A percentile compares a stretch with the other conserved stretches of the same genome.
These are phyloP conservation scores for Cladophialophora carrionii DNA, from an alignment of 2,329 filamentous ascomycete genomes.

Conservation along the genomic window DNA sequence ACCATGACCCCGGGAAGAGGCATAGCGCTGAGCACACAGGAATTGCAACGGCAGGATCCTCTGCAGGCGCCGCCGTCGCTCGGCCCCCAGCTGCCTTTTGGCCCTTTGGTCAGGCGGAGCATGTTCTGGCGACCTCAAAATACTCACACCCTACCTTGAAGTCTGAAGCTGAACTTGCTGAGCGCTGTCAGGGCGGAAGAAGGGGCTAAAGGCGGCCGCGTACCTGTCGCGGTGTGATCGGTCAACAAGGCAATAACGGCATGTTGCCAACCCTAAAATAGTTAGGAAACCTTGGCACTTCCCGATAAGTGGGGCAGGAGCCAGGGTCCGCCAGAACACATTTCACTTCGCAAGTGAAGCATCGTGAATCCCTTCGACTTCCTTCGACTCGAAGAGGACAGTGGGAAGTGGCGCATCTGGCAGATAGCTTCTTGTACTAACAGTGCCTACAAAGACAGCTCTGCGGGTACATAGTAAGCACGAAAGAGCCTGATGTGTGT, in stretches of 20 bases:
- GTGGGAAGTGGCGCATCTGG: too few relatives aligned
- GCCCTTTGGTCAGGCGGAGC: neutral
- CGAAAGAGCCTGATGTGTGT: neutral
- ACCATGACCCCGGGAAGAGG: neutral
- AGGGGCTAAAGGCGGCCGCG: neutral
- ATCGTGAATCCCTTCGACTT: too few relatives aligned
- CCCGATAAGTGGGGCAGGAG: neutral
- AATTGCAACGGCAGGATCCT: neutral
- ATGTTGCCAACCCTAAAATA: neutral
- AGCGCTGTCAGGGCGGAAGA: neutral
- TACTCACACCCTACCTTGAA: neutral
- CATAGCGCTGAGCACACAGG: neutral
- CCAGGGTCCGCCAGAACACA: neutral
- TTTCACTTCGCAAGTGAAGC: neutral
- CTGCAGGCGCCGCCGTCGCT: neutral
- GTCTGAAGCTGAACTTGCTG: too few relatives aligned
- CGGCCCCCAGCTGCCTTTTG: neutral
- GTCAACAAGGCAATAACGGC: neutral
- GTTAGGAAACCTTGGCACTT: neutral
- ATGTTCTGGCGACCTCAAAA: neutral
- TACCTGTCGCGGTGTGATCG: neutral
- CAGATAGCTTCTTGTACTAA: neutral
- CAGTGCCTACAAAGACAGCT: neutral
- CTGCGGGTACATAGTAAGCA: neutral
- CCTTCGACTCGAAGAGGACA: neutral